These are phyloP conservation scores for Cystofilobasidium bisporidii DNA, from an alignment of 768 basidiomycete species.

Conservation along the genomic window DNA sequence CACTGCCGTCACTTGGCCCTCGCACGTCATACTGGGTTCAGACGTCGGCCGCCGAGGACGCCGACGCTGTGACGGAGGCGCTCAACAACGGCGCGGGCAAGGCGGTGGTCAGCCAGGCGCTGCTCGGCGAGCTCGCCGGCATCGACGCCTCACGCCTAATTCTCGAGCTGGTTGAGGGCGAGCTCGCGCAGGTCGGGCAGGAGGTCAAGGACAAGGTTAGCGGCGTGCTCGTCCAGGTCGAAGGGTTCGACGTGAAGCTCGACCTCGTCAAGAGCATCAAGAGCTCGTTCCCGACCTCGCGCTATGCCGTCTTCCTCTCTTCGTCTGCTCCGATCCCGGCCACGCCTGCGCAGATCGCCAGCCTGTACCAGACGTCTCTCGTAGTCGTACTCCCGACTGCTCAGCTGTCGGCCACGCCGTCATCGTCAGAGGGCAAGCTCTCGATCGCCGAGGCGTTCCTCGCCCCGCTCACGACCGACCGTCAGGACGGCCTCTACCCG, in stretches of 20 bases:
- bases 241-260: constrained; percentile 30
- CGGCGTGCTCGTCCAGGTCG: constrained; percentile 64
- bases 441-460: constrained; percentile 79
- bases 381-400: constrained; percentile 62
- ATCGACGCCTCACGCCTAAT: constrained; percentile 64
- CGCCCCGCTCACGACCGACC: constrained; percentile 69
- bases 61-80: constrained; percentile 53
- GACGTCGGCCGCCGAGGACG: constrained; percentile 45
- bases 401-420: constrained; percentile 52
- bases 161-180: constrained; percentile 59
- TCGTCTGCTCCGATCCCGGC: constrained; percentile 46
- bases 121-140: constrained; percentile 41
- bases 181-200: constrained; percentile 56
- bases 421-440: constrained; percentile 44
- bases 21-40: constrained; percentile 47
- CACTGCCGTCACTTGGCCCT: constrained; percentile 34
- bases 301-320: constrained; percentile 33
- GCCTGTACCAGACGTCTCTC: constrained; percentile 50
- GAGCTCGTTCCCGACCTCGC: constrained; percentile 24
- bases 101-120: constrained; percentile 58
- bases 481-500: constrained; percentile 83
- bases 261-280: constrained; percentile 47
- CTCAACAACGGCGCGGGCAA: constrained; percentile 74
- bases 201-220: constrained; percentile 67
- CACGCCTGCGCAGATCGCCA: constrained; percentile 53